phyloP scores from a whole-genome alignment of 2,329 filamentous ascomycete genomes.

The Cytospora piceae region DNA sequence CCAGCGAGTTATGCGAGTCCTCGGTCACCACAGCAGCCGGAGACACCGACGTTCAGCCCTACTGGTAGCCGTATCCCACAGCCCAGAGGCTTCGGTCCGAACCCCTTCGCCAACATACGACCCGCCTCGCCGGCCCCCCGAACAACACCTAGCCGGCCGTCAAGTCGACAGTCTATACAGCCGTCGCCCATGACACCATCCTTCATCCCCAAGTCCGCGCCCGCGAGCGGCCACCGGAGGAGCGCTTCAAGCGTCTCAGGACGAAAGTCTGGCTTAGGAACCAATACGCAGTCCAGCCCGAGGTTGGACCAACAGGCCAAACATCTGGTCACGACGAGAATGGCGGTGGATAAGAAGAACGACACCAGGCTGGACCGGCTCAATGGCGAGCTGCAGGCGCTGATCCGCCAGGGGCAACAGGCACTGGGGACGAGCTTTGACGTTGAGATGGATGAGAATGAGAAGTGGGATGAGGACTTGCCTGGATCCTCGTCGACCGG shows the following conservation, averaged over 20 bases:
- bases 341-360: slow-evolving; percentile 74
- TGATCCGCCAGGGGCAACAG: slow-evolving; percentile 88
- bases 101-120: slow-evolving; percentile 30
- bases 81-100: slow-evolving; percentile 22
- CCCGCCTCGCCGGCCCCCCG: slow-evolving; percentile 16
- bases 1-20: slow-evolving; percentile 59
- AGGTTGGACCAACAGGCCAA: slow-evolving; percentile 69
- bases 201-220: slow-evolving; percentile 25
- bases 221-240: slow-evolving; percentile 45
- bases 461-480: slow-evolving; percentile 45
- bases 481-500: neutral
- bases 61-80: slow-evolving; percentile 28
- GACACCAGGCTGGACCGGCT: slow-evolving; percentile 80
- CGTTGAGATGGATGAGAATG: slow-evolving; percentile 62
- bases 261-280: neutral
- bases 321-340: slow-evolving; percentile 70
- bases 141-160: slow-evolving; percentile 31
- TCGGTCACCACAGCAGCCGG: slow-evolving; percentile 42
- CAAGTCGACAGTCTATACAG: slow-evolving; percentile 28
- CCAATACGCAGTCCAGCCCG: slow-evolving; percentile 47
- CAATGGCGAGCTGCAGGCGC: slow-evolving; percentile 76
- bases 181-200: slow-evolving; percentile 28
- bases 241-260: slow-evolving; percentile 51
- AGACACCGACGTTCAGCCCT: slow-evolving; percentile 28
- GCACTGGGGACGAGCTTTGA: slow-evolving; percentile 78